Evolutionary conservation across 2,329 filamentous ascomycete genomes (phyloP).

Genomic region (Reticulascus tulasneorum): DNA sequence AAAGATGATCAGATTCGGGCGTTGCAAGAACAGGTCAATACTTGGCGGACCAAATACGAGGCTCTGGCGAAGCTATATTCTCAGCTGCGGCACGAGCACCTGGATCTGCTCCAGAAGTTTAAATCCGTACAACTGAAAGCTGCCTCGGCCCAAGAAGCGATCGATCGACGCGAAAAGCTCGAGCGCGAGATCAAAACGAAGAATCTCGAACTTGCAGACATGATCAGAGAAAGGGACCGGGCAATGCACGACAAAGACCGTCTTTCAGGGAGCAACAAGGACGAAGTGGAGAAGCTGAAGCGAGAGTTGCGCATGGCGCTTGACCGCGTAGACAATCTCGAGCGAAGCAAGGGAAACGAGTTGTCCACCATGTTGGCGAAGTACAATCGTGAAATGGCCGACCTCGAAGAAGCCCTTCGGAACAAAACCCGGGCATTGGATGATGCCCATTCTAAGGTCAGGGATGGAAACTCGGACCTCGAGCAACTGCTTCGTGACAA

Average conservation of each 20-base stretch:
- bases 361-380: slow-evolving; percentile 90
- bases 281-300: slow-evolving; percentile 91
- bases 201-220: slow-evolving; percentile 96
- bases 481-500: slow-evolving; percentile 85
- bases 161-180: slow-evolving; percentile 89
- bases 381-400: slow-evolving; percentile 95
- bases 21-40: slow-evolving; percentile 95
- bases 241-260: slow-evolving; percentile 92
- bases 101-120: slow-evolving; percentile 93
- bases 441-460: slow-evolving; percentile 72
- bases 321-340: slow-evolving; percentile 86
- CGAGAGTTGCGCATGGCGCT: slow-evolving; percentile 89
- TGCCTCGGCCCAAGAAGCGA: slow-evolving; percentile 93
- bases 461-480: slow-evolving; percentile 79
- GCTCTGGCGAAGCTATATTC: slow-evolving; percentile 95
- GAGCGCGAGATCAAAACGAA: slow-evolving; percentile 99
- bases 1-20: slow-evolving; percentile 93
- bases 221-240: slow-evolving; percentile 95
- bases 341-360: slow-evolving; percentile 91
- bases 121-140: slow-evolving; percentile 96
- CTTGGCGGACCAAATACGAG: slow-evolving; percentile 96
- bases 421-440: slow-evolving; percentile 86
- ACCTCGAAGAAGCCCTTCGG: slow-evolving; percentile 86
- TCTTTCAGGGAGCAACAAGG: slow-evolving; percentile 77
- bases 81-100: slow-evolving; percentile 88